Evolutionary conservation across 768 basidiomycete genomes (phyloP), one percentile per base, ranked within the genome.

Genomic region (Agrocybe pediades): DNA sequence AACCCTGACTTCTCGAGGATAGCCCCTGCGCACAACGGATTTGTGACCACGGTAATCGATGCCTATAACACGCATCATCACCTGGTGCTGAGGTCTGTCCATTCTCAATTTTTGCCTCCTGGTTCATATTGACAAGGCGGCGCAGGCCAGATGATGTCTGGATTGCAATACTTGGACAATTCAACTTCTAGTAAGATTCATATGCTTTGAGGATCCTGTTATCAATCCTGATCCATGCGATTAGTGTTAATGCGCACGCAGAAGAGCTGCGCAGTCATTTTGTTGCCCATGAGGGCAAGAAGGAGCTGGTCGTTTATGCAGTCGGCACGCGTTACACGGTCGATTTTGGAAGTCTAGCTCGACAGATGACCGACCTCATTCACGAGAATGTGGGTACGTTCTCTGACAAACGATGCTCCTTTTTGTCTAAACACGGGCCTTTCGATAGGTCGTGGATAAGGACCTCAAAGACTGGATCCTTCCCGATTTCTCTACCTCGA

Each of bases 131-230:
- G 7, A 9, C 11, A 7, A 17, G 7, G 7, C 21, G n/a, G 11
- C n/a, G 17, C 33, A 62, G 63, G 16, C 78, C 77, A 16, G 78
- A 80, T 48, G 78, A 80, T 58, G 68, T 80, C 25, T 80, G 78
- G 74, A 62, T 71, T 2, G 68, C 73, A 0, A 73, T 76, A 39
- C 39, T 74, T 2, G 55, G 53, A 19, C 72, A 75, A 51, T 71
- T 74, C 25, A 67, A 65, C 26, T 69, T 71, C 55, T 74, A 59
- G 62, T 63, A 25, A 23, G 36, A 41, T 11, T 51, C 13, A 6
- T 45, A 63, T 48, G 60, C 66, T 21, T 64, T 63, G 27, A 9
- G 4, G 9, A 41, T 3, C 25, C 17, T 21, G 20, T 6, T 16
- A 21, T 29, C n/a, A 25, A 19, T 1, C 33, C 33, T n/a, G n/a